Conservation (phyloP, 108 stramenopile species). For the Cyclotella distinguenda region DNA sequence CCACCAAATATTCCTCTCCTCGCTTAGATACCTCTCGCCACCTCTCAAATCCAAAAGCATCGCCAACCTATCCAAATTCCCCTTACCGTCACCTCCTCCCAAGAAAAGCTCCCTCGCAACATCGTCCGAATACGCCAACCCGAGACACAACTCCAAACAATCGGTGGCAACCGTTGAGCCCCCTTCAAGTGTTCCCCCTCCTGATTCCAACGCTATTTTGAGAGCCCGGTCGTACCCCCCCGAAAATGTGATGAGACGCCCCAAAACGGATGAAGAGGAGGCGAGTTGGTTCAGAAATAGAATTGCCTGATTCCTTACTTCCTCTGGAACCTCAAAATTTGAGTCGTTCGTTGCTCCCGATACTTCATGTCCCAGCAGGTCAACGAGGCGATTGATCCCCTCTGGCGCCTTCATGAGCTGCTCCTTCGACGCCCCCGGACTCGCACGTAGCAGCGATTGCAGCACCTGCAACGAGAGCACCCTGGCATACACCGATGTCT, state of each 20-base stretch:
- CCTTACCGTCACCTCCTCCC: conserved; percentile 47
- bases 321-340: conserved; percentile 30
- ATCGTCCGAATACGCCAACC: conserved; percentile 54
- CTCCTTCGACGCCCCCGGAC: conserved; percentile 42
- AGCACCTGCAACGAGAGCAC: conserved; percentile 65
- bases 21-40: conserved; percentile 49
- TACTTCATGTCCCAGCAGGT: conserved; percentile 47
- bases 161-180: conserved; percentile 56
- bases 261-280: conserved; percentile 46
- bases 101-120: conserved; percentile 55
- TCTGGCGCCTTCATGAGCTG: conserved; percentile 78
- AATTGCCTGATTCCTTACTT: conserved; percentile 74
- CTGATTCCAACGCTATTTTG: conserved; percentile 47
- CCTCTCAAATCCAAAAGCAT: conserved; percentile 67
- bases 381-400: conserved; percentile 72
- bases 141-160: conserved; percentile 53
- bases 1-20: conserved; percentile 46
- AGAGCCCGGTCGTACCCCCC: conserved; percentile 61
- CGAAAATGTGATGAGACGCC: conserved; percentile 71
- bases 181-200: conserved; percentile 47
- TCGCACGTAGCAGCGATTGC: conserved; percentile 31
- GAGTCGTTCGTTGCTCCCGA: background rate
- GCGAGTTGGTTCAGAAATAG: conserved; percentile 55
- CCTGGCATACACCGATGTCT: conserved; percentile 52
- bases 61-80: conserved; percentile 57